These are phyloP conservation scores for Calocybe cyanea DNA, from an alignment of 768 basidiomycete species.

Conservation along the genomic window DNA sequence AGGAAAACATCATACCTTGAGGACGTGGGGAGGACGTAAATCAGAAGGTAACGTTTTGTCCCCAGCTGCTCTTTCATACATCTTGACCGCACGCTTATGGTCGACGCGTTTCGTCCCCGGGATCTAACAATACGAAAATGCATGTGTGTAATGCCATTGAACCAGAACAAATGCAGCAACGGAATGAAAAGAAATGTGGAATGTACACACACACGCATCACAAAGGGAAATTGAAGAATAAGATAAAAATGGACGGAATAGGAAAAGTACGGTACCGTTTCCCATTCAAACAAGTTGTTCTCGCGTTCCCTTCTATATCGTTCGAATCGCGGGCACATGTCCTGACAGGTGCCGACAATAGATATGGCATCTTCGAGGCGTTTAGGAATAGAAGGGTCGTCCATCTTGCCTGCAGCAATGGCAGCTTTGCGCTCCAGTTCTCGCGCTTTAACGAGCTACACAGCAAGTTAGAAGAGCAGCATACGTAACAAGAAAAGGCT, in stretches of 20 bases:
- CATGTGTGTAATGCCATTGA: no score
- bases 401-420: slow-evolving; percentile 83
- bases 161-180: no score
- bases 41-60: slow-evolving; percentile 91
- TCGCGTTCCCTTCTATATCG: slow-evolving; percentile 87
- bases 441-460: slow-evolving; percentile 67
- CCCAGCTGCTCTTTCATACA: slow-evolving; percentile 92
- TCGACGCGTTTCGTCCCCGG: slow-evolving; percentile 84
- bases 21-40: slow-evolving; percentile 79
- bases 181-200: no score
- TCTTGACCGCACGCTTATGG: slow-evolving; percentile 86
- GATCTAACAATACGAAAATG: no score
- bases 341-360: slow-evolving; percentile 87
- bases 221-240: slow-evolving; percentile 32
- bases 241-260: not conserved
- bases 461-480: slow-evolving; percentile 18
- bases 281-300: slow-evolving; percentile 83
- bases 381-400: slow-evolving; percentile 76
- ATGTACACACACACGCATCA: slow-evolving; percentile 24
- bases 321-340: slow-evolving; percentile 96
- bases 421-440: slow-evolving; percentile 68
- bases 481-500: slow-evolving; percentile 12
- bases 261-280: slow-evolving; percentile 63
- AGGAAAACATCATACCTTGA: slow-evolving; percentile 51
- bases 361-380: slow-evolving; percentile 86